Conservation (phyloP, 768 basidiomycete species). For the Megacollybia marginata region DNA sequence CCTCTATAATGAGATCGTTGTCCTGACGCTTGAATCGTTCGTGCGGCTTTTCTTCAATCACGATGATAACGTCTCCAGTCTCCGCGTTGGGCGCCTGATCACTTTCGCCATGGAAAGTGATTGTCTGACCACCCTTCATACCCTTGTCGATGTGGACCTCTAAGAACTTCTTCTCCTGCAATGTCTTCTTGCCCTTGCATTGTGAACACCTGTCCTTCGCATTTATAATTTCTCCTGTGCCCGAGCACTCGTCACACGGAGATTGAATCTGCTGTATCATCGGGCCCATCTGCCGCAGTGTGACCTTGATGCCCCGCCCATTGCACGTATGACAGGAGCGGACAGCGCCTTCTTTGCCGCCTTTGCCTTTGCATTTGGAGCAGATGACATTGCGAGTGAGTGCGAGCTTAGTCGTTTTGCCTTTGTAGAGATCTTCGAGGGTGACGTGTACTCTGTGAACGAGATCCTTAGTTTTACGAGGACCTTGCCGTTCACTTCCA, state of each 20-base stretch:
- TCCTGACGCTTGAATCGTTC: slow-evolving; percentile 84
- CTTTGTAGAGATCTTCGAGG: slow-evolving; percentile 98
- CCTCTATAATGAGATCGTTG: slow-evolving; percentile 77
- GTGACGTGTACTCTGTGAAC: slow-evolving; percentile 94
- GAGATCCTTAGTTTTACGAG: slow-evolving; percentile 95
- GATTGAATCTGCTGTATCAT: slow-evolving; percentile 99
- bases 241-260: slow-evolving; percentile 87
- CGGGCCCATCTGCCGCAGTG: slow-evolving; percentile 94
- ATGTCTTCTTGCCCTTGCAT: slow-evolving; percentile 94
- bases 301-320: slow-evolving; percentile 88
- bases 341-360: slow-evolving; percentile 96
- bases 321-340: slow-evolving; percentile 68
- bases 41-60: slow-evolving; percentile 89
- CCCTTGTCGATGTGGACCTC: slow-evolving; percentile 99
- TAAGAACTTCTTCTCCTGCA: slow-evolving; percentile 91
- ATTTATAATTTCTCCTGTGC: slow-evolving; percentile 94
- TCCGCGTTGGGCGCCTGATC: slow-evolving; percentile 86
- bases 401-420: slow-evolving; percentile 97
- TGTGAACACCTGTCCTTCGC: slow-evolving; percentile 83
- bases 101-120: slow-evolving; percentile 83
- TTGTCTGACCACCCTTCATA: slow-evolving; percentile 91
- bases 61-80: slow-evolving; percentile 92
- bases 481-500: slow-evolving; percentile 59
- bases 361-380: slow-evolving; percentile 88
- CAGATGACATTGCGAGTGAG: slow-evolving; percentile 95